Conservation (phyloP, 202 grass and related monocot species). For the Digitaria exilis region DNA sequence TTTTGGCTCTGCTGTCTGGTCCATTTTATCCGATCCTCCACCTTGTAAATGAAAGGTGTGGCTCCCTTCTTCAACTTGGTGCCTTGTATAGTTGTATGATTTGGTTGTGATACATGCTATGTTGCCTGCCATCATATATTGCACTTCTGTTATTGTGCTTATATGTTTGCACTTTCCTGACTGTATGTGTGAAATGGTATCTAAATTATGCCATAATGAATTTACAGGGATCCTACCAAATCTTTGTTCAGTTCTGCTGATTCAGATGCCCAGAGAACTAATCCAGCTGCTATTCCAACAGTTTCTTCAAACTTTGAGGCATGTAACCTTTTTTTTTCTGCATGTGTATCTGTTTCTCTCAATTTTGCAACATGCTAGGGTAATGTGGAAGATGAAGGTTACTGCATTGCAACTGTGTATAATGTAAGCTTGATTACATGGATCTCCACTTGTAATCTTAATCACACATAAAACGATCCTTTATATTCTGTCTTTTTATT, state of each 20-base stretch:
- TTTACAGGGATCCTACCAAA: slow-evolving; percentile 77
- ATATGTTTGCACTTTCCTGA: slow-evolving; percentile 4
- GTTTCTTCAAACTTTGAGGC: slow-evolving; percentile 96
- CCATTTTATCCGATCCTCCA: slow-evolving; percentile 90
- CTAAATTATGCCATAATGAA: slow-evolving; percentile 22
- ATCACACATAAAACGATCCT: neutral
- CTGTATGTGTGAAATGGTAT: slow-evolving; percentile 12
- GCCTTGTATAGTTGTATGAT: neutral
- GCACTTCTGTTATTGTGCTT: slow-evolving; percentile 13
- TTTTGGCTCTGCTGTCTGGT: slow-evolving; percentile 89
- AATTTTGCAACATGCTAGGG: neutral
- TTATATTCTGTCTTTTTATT: neutral
- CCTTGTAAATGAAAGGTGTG: slow-evolving; percentile 87
- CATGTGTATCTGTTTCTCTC: slow-evolving; percentile 14
- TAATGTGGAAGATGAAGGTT: neutral
- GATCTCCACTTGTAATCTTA: slow-evolving; percentile 3
- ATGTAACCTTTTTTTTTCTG: neutral
- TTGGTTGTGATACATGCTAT: slow-evolving; percentile 19
- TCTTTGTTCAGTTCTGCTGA: slow-evolving; percentile 52
- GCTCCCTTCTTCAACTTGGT: slow-evolving; percentile 21
- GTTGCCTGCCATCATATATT: slow-evolving; percentile 25
- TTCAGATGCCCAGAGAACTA: slow-evolving; percentile 74
- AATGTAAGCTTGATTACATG: slow-evolving; percentile 26
- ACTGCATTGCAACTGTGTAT: neutral
- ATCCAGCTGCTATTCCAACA: slow-evolving; percentile 59